Conservation (phyloP, 768 basidiomycete species). For the Cyclocybe aegerita region DNA sequence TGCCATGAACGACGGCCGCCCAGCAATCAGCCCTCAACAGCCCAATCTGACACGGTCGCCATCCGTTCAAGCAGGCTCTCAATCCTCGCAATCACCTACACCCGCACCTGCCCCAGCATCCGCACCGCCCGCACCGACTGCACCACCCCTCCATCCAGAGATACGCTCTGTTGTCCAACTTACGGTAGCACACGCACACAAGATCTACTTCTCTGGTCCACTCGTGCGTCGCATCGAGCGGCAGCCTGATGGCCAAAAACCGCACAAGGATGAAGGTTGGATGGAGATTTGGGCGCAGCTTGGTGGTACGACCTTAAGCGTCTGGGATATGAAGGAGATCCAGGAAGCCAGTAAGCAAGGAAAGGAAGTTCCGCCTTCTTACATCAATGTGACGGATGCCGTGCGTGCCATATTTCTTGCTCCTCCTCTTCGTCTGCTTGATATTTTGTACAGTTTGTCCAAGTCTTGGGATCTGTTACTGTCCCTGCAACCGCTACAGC, state of each 20-base stretch:
- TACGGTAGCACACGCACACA: conserved; percentile 75
- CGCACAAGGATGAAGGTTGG: conserved; percentile 77
- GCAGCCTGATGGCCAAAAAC: conserved; percentile 71
- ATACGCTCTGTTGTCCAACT: conserved; percentile 78
- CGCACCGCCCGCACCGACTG: conserved; percentile 27
- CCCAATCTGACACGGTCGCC: conserved; percentile 4
- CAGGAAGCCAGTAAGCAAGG: conserved; percentile 81
- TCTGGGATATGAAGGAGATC: conserved; percentile 91
- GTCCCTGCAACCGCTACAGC: conserved; percentile 49
- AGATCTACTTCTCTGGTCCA: conserved; percentile 86
- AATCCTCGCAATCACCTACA: conserved; percentile 2
- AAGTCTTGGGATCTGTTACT: conserved; percentile 75
- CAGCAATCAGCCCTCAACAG: neutral
- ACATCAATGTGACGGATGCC: conserved; percentile 87
- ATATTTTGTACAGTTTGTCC: conserved; percentile 56
- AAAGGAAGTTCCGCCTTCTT: conserved; percentile 81
- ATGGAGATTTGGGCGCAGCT: conserved; percentile 87
- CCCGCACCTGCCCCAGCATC: too few species aligned
- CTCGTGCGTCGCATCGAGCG: conserved; percentile 76
- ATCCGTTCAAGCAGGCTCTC: conserved; percentile 9
- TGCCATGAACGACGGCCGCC: neutral
- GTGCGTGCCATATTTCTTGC: conserved; percentile 47
- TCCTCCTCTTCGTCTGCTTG: conserved; percentile 7
- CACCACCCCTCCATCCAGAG: conserved; percentile 69
- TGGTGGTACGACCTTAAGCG: conserved; percentile 83